These are phyloP conservation scores for Annulohypoxylon truncatum DNA, from an alignment of 2,329 filamentous ascomycete species.

Conservation along the genomic window DNA sequence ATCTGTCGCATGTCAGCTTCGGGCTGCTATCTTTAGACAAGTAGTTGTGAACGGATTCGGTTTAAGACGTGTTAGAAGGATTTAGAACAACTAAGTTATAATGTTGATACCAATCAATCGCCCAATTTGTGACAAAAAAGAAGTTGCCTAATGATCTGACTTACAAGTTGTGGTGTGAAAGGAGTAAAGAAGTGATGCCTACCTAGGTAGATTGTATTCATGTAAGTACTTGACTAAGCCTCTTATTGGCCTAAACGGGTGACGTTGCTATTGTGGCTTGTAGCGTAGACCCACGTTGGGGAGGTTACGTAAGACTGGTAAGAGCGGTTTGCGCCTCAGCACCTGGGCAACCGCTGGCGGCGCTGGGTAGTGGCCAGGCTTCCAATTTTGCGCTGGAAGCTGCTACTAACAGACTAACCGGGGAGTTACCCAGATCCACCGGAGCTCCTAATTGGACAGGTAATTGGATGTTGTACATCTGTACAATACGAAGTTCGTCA, in stretches of 20 bases:
- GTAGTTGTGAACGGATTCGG: no score
- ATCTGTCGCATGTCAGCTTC: no score
- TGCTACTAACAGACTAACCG: no score
- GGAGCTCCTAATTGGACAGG: slow-evolving; percentile 31
- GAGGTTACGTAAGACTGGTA: slow-evolving; percentile 4
- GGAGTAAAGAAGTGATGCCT: background rate
- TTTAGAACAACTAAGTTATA: no score
- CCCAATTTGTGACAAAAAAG: background rate
- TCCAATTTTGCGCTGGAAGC: slow-evolving; percentile 4
- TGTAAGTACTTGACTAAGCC: background rate
- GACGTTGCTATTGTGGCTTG: slow-evolving; percentile 37
- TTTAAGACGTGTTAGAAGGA: no score
- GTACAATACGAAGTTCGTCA: slow-evolving; percentile 36
- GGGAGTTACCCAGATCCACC: slow-evolving; percentile 25
- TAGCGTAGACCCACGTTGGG: slow-evolving; percentile 2
- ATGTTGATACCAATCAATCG: no score
- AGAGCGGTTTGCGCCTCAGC: slow-evolving; percentile 23
- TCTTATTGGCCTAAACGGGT: slow-evolving; percentile 23
- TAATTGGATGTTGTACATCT: slow-evolving; percentile 35
- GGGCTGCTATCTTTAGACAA: no score
- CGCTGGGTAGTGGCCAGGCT: background rate
- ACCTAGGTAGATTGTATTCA: background rate
- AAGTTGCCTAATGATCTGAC: background rate
- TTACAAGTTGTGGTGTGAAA: background rate
- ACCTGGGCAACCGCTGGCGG: background rate